Conservation (phyloP, 176 grass and related monocot species). For the Oryza rufipogon region DNA sequence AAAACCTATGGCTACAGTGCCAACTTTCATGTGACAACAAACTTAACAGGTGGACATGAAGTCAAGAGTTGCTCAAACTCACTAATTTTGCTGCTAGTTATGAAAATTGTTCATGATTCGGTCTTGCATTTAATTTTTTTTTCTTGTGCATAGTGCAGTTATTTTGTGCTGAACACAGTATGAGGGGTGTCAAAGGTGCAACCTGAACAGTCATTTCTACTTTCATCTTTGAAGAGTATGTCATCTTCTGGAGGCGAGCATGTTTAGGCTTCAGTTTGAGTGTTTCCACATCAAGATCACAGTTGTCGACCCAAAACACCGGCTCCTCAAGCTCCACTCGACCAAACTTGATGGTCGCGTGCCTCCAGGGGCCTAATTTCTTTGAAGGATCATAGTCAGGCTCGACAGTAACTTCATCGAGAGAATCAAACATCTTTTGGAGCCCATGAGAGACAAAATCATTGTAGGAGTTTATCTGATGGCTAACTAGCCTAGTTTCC, state of each 20-base stretch:
- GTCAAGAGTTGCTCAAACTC: neutral
- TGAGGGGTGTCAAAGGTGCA: slow-evolving; percentile 17
- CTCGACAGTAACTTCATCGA: slow-evolving; percentile 65
- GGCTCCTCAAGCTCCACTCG: slow-evolving; percentile 58
- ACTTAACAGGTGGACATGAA: slow-evolving; percentile 28
- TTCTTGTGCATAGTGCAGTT: slow-evolving; percentile 1
- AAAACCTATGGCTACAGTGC: neutral
- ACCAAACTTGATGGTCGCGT: slow-evolving; percentile 71
- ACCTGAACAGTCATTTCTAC: slow-evolving; percentile 76
- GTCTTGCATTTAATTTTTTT: neutral
- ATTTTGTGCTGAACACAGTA: neutral
- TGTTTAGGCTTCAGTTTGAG: slow-evolving; percentile 71
- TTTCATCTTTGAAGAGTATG: slow-evolving; percentile 69
- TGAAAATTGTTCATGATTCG: neutral
- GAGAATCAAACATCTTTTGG: slow-evolving; percentile 67
- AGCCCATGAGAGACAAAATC: slow-evolving; percentile 76
- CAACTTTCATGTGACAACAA: neutral
- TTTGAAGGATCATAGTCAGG: slow-evolving; percentile 81
- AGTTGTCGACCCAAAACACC: slow-evolving; percentile 44
- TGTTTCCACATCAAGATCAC: slow-evolving; percentile 36
- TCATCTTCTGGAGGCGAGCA: slow-evolving; percentile 89
- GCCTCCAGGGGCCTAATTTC: slow-evolving; percentile 55
- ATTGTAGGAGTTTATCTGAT: slow-evolving; percentile 85
- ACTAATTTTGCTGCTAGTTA: slow-evolving; percentile 13
- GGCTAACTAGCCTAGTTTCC: slow-evolving; percentile 60